These are phyloP conservation scores for Tetragonia tetragonoides DNA, from an alignment of 148 eudicot species.

Conservation along the genomic window DNA sequence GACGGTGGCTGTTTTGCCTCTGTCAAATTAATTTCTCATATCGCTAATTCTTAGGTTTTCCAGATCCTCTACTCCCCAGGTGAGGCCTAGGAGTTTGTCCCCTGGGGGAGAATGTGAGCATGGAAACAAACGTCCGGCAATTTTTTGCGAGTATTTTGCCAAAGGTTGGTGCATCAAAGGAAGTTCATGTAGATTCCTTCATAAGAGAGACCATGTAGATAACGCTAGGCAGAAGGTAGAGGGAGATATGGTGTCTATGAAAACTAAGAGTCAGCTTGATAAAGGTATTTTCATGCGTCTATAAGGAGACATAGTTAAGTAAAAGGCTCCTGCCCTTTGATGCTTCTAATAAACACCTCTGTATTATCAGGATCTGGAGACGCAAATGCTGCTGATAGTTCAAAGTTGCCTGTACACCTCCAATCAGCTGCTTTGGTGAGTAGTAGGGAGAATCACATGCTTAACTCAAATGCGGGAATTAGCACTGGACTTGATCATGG, in stretches of 20 bases:
- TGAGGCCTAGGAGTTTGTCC: slow-evolving; percentile 56
- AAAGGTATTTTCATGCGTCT: slow-evolving; percentile 42
- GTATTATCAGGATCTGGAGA: slow-evolving; percentile 47
- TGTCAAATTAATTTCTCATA: slow-evolving; percentile 23
- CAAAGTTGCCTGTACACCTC: slow-evolving; percentile 24
- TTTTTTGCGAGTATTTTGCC: slow-evolving; percentile 67
- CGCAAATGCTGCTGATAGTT: slow-evolving; percentile 30
- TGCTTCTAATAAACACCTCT: slow-evolving; percentile 36
- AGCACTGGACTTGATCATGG: slow-evolving; percentile 24
- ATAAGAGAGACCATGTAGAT: slow-evolving; percentile 45
- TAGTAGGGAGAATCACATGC: slow-evolving; percentile 24
- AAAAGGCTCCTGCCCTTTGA: slow-evolving; percentile 19
- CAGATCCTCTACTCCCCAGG: slow-evolving; percentile 54
- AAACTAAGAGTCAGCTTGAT: slow-evolving; percentile 31
- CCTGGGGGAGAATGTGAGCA: slow-evolving; percentile 38
- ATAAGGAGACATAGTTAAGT: slow-evolving; percentile 22
- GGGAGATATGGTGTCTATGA: slow-evolving; percentile 32
- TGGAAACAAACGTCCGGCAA: slow-evolving; percentile 56
- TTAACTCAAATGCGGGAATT: slow-evolving; percentile 21
- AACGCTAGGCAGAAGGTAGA: slow-evolving; percentile 32
- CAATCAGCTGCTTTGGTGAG: slow-evolving; percentile 23
- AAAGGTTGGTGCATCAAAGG: slow-evolving; percentile 99
- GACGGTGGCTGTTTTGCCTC: slow-evolving; percentile 17
- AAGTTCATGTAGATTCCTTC: slow-evolving; percentile 79
- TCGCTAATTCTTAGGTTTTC: slow-evolving; percentile 42